Conservation (phyloP, 176 grass and related monocot genomes). For the Musa beccarii region DNA sequence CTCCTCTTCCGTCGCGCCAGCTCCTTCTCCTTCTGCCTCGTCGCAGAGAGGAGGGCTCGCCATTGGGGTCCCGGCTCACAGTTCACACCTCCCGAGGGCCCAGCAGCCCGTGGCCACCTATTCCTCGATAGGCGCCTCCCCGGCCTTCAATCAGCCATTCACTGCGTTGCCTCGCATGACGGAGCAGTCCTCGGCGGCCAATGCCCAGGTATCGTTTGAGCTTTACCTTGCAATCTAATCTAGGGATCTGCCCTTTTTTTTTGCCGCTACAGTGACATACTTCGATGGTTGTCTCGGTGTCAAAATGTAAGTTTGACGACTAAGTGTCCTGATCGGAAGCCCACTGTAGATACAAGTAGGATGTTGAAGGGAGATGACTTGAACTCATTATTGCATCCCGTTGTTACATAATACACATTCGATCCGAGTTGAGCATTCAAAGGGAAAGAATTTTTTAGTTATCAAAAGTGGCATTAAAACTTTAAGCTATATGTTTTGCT, state of each 20-base stretch:
- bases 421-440: neutral
- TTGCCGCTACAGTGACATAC: neutral
- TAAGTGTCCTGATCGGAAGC: neutral
- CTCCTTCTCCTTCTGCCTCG: constrained; percentile 3
- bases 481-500: neutral
- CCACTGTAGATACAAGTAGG: neutral
- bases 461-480: neutral
- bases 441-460: neutral
- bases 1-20: neutral
- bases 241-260: no score
- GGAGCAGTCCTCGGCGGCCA: constrained; percentile 35
- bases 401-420: no score
- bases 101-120: constrained; percentile 36
- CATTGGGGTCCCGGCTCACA: constrained; percentile 35
- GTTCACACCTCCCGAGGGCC: constrained; percentile 22
- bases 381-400: no score
- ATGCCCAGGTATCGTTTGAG: constrained; percentile 34
- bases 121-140: constrained; percentile 37
- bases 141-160: constrained; percentile 47
- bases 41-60: constrained; percentile 33
- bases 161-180: constrained; percentile 38
- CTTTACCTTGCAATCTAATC: neutral
- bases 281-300: neutral
- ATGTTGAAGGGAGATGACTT: no score
- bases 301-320: neutral